These are phyloP conservation scores for Magnusiomyces clavatus DNA, from an alignment of 1,139 yeast species.

Conservation along the genomic window DNA sequence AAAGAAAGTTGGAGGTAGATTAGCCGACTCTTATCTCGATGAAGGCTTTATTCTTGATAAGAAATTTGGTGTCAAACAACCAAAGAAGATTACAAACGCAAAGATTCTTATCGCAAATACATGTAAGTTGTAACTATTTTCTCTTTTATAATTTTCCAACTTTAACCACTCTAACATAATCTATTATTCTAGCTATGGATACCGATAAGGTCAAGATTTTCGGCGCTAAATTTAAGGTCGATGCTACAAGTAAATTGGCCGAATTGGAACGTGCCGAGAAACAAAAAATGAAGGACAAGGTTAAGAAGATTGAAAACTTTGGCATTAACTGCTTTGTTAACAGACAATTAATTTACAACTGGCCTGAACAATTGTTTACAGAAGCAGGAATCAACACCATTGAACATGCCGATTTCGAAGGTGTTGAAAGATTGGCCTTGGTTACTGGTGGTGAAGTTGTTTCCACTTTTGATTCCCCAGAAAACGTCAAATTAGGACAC, in stretches of 20 bases:
- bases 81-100: conserved; percentile 76
- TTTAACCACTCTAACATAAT: background rate
- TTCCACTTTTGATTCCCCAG: conserved; percentile 92
- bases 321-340: conserved; percentile 88
- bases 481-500: conserved; percentile 72
- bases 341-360: conserved; percentile 93
- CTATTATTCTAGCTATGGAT: conserved; percentile 53
- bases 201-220: conserved; percentile 95
- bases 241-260: conserved; percentile 89
- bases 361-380: conserved; percentile 92
- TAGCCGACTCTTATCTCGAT: conserved; percentile 87
- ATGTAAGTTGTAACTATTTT: conserved; percentile 19
- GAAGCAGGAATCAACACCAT: conserved; percentile 84
- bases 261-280: conserved; percentile 94
- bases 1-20: conserved; percentile 87
- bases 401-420: conserved; percentile 98
- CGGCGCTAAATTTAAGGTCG: conserved; percentile 97
- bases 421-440: conserved; percentile 90
- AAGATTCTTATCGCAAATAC: conserved; percentile 90
- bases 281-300: conserved; percentile 84
- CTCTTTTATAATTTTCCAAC: background rate
- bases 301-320: conserved; percentile 74
- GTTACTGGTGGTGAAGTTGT: conserved; percentile 99
- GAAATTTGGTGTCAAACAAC: conserved; percentile 90
- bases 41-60: conserved; percentile 92